Evolutionary conservation across 1,284 basidiomycete species (phyloP), one percentile per base, ranked within the genome.

Genomic region (Tremellales sp.): DNA sequence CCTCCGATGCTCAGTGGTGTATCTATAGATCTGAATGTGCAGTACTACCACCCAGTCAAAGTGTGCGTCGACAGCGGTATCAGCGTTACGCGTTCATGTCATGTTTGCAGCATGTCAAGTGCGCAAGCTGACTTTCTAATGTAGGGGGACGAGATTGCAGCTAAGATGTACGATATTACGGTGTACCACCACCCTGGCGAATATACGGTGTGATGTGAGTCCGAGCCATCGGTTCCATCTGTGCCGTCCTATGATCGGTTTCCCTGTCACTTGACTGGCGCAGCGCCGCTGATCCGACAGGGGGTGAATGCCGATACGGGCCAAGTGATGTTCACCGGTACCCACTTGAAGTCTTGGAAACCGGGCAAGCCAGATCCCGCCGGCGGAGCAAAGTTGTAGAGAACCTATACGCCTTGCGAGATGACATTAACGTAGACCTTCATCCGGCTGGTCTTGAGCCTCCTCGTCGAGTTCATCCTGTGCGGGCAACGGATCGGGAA

Each of bases 1-100:
- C 52, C 54, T 31, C 69, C 67, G 2, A 64, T 67, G 59, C 39
- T 60, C 5, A 49, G 50, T 1, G 69, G 69, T n/a, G 66, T 70
- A 3, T 57, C 58, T 15, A 41, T 68, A 13, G 50, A 56, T 15
- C 52, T 72, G 29, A 60, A 70, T 46, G 56, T 63, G 40, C 53
- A 60, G 25, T 70, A 65, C 46, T 53, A 60, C 40, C 58, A 67
- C 45, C 55, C 68, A 3, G 61, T 53, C 1, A 48, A 36, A 5
- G 29, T 54, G 58, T 60, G 39, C 46, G 58, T 52, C 13, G 22
- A 46, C 13, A 36, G 17, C 29, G n/a, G n/a, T n/a, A n/a, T n/a
- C n/a, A n/a, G n/a, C n/a, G n/a, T n/a, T n/a, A n/a, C n/a, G n/a
- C n/a, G n/a, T n/a, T n/a, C n/a, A n/a, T n/a, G n/a, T n/a, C n/a